A percentile compares a stretch with the other conserved stretches of the same genome.
phyloP scores from a whole-genome alignment of 2,329 filamentous ascomycete species.

The Diplodia intermedia region DNA sequence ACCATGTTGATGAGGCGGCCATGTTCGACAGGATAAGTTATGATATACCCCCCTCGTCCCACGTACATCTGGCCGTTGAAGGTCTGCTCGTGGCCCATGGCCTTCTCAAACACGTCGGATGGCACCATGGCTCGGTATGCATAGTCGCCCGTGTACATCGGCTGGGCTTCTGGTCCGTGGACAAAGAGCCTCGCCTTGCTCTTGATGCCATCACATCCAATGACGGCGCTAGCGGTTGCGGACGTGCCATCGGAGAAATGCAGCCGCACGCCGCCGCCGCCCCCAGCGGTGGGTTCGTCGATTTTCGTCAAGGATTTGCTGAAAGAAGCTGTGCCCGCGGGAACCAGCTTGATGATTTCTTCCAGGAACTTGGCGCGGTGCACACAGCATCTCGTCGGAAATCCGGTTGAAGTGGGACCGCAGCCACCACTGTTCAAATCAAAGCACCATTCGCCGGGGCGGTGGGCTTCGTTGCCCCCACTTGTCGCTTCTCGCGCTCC shows the following conservation, averaged over 20 bases:
- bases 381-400: conserved; percentile 36
- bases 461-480: conserved; percentile 28
- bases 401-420: conserved; percentile 33
- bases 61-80: conserved; percentile 29
- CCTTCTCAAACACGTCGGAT: conserved; percentile 9
- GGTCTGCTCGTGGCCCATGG: conserved; percentile 30
- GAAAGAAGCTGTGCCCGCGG: conserved; percentile 37
- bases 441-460: conserved; percentile 37
- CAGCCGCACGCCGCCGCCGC: conserved; percentile 32
- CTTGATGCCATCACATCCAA: conserved; percentile 37
- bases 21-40: conserved; percentile 33
- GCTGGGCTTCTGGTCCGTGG: conserved; percentile 17
- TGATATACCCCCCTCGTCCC: conserved; percentile 28
- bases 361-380: conserved; percentile 40
- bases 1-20: conserved; percentile 31
- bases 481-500: not conserved
- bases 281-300: conserved; percentile 34
- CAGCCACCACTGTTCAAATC: conserved; percentile 35
- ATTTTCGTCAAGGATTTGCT: conserved; percentile 37
- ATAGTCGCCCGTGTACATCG: conserved; percentile 23
- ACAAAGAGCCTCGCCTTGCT: conserved; percentile 28
- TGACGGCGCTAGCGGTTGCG: conserved; percentile 16
- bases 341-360: conserved; percentile 38
- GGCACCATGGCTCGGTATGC: conserved; percentile 32
- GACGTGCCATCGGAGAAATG: conserved; percentile 30